Evolutionary conservation across 257 asterid species (phyloP).

Genomic region (Echium plantagineum): DNA sequence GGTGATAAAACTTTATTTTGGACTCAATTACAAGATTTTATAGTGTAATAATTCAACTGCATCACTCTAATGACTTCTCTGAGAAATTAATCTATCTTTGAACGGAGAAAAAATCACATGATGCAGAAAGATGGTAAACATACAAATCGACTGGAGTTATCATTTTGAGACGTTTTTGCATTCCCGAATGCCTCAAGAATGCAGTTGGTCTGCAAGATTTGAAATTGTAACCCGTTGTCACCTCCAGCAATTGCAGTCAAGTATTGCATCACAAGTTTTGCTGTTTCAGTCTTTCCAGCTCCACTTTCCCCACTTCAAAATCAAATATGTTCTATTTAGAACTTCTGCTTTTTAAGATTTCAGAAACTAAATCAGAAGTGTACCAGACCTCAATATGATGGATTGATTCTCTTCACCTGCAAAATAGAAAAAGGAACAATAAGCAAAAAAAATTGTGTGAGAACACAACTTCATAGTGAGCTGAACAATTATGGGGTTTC

Average conservation of each 20-base stretch:
- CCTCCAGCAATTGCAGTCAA: slow-evolving; percentile 72
- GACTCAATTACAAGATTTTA: neutral
- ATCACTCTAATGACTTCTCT: neutral
- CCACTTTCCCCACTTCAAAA: slow-evolving; percentile 89
- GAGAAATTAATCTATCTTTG: neutral
- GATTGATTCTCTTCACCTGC: slow-evolving; percentile 85
- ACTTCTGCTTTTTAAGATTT: slow-evolving; percentile 5
- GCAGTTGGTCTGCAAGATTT: slow-evolving; percentile 66
- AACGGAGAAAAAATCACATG: neutral
- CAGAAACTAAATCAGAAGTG: slow-evolving; percentile 13
- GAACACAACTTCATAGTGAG: neutral
- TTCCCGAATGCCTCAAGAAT: slow-evolving; percentile 93
- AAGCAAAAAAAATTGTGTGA: neutral
- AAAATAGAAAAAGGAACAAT: slow-evolving; percentile 14
- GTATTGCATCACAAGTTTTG: slow-evolving; percentile 74
- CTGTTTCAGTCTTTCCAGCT: slow-evolving; percentile 96
- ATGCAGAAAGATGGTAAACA: slow-evolving; percentile 24
- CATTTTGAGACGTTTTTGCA: slow-evolving; percentile 75
- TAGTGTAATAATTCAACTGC: neutral
- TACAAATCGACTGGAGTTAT: slow-evolving; percentile 95
- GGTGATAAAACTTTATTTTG: neutral
- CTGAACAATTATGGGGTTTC: slow-evolving; percentile 7
- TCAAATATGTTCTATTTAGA: slow-evolving; percentile 3
- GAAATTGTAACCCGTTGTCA: slow-evolving; percentile 47
- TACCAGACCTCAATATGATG: slow-evolving; percentile 70